Conservation (phyloP, 169 alveolate genomes). For the Plasmodium fragile region DNA sequence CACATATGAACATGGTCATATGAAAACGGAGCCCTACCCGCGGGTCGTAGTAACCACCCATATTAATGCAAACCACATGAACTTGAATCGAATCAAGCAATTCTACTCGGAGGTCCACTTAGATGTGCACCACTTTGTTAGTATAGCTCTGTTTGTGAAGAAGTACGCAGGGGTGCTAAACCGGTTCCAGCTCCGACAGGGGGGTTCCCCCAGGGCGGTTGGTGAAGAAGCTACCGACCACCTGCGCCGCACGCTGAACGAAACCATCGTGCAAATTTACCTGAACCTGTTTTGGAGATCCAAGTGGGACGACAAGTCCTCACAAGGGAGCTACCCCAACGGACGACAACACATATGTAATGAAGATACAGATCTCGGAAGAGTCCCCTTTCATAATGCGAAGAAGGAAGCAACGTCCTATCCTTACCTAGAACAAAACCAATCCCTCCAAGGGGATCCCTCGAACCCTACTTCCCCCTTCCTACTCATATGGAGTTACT, state of each 20-base stretch:
- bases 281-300: not conserved
- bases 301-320: not conserved
- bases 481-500: not conserved
- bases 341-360: not conserved
- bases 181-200: not conserved
- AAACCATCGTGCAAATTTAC: not conserved
- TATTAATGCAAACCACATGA: not conserved
- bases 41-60: not conserved
- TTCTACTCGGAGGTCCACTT: not conserved
- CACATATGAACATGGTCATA: not conserved
- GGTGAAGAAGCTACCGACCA: not conserved
- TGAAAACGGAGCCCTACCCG: not conserved
- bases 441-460: not conserved
- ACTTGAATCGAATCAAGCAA: not conserved
- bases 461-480: not conserved
- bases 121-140: conserved; percentile 26
- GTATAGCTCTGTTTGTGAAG: conserved; percentile 21
- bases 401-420: not conserved
- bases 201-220: not conserved
- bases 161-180: not conserved
- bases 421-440: not conserved
- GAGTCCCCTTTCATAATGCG: not conserved
- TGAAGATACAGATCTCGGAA: not conserved
- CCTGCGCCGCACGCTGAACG: not conserved
- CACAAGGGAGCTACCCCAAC: not conserved